Base-by-base conservation (phyloP, 768 basidiomycete species). In the Boletus subparvulus region DNA sequence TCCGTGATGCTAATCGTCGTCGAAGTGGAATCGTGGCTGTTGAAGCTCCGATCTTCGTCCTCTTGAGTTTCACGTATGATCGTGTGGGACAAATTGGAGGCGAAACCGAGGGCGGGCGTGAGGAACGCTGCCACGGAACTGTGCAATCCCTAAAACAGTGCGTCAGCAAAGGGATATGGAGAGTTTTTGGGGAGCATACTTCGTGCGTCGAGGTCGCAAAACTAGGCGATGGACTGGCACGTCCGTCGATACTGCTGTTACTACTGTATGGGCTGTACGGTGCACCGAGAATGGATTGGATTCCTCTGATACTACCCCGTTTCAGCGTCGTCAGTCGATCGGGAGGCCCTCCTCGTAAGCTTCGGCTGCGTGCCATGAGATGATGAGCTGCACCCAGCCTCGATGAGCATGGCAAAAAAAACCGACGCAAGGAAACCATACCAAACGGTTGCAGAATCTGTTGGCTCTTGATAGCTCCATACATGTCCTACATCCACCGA, bases 21-120 rank as follows among this genome's bases (percentile, higher is more conserved):
- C 28, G 88, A 87, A 30, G 69, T 74, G 6, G 90, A 85, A 39
- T 78, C 82, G 19, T 80, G 79, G 68, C 88, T 92, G 36, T 78
- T 76, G 21, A 83, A 66, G 60, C 90, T 92, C 50, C 83, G 83
- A 52, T 83, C 81, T 63, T 95, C 92, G 62, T 87, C 87, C 72
- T 98, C 95, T 56, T 93, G 93, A 0, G 91, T 80, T 74, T 98
- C 97, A 24, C 88, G 86, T 65, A 99, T 99, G 69, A 98, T 98
- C 4, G 94, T 94, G 68, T 97, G 90, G 3, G 94, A 92, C 33
- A 99, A 80, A 64, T 96, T 98, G 49, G 91, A 94, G 5, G 94
- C 97, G 68, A 99, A 98, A 4, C 97, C 97, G n/a, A 98, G 80
- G 0, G 94, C 85, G 0, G 94, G 90, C 3, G 88, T 82, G 48